phyloP scores from a whole-genome alignment of 2,329 filamentous ascomycete genomes.

The Neurospora sp. region DNA sequence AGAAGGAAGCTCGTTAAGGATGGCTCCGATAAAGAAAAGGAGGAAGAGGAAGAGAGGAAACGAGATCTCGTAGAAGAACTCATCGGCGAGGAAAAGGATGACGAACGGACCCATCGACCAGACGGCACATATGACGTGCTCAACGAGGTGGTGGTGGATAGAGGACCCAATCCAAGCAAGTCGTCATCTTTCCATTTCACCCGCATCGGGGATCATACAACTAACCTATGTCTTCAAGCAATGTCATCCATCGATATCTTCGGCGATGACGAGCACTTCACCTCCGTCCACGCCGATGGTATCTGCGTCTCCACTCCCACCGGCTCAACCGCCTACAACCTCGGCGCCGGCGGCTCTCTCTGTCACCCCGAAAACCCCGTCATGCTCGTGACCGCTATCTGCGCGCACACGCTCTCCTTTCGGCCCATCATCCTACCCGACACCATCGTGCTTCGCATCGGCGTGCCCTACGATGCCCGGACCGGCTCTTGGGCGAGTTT shows the following conservation, averaged over 20 bases:
- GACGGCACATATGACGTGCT: conserved; percentile 82
- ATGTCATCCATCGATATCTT: conserved; percentile 91
- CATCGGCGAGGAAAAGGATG: conserved; percentile 74
- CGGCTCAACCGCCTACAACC: conserved; percentile 89
- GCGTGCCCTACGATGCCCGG: conserved; percentile 87
- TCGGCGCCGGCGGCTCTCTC: conserved; percentile 87
- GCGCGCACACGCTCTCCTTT: conserved; percentile 90
- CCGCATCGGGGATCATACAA: neutral
- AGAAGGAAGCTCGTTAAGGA: conserved; percentile 20
- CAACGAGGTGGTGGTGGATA: conserved; percentile 93
- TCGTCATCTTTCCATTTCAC: neutral
- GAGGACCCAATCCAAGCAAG: conserved; percentile 79
- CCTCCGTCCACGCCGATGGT: conserved; percentile 84
- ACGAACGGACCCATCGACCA: conserved; percentile 74
- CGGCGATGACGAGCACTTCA: conserved; percentile 91
- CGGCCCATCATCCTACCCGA: conserved; percentile 94
- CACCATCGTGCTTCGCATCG: conserved; percentile 84
- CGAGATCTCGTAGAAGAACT: conserved; percentile 81
- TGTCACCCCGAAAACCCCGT: conserved; percentile 96
- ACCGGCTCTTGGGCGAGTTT: conserved; percentile 96
- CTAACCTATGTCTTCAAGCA: conserved; percentile 35
- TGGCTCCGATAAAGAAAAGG: neutral
- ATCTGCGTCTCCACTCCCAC: conserved; percentile 92
- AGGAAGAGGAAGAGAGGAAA: conserved; percentile 26
- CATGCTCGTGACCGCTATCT: conserved; percentile 88